Evolutionary conservation across 495 filamentous ascomycete species (phyloP), one percentile per base, ranked within the genome.

Genomic region (Penicillium angulare): DNA sequence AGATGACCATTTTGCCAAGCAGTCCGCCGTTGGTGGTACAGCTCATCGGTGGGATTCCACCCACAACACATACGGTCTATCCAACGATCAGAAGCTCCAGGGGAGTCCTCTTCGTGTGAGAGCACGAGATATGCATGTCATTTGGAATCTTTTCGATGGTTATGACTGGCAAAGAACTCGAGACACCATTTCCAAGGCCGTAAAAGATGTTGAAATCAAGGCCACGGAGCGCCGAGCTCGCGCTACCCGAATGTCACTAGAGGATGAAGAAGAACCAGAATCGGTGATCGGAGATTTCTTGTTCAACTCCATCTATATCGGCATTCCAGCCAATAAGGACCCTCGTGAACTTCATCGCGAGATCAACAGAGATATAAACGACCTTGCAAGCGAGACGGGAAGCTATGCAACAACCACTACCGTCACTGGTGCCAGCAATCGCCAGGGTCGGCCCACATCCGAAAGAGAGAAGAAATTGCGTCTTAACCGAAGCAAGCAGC

Each of bases 271-370:
- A 7, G 90, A 96, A 18, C 83, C 89, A 33, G 89, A 90, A 59
- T 86, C 86, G 1, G 85, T 92, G 13, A 95, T 97, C 65, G 91
- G 86, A 1, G 93, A 97, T 64, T 95, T 91, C 60, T 78, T 99
- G 17, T 99, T 99, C 80, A 97, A 97, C 59, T 97, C 93, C 0
- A 96, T 99, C 41, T 99, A 97, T 70, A 95, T 99, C 47, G 92
- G 88, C 17, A 89, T 99, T 38, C 86, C 91, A 3, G 79, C 87
- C 15, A 95, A 91, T 55, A 82, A 84, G 41, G 92, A 97, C 61
- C 89, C 90, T 7, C 78, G 77, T 8, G 89, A 95, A 27, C 77
- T 97, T 13, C 74, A 86, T 8, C 82, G 80, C 22, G 88, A 88
- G 40, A 92, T 99, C 66, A 96, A 95, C 64, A 82, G 85, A 36